Base-by-base conservation (phyloP, 2,329 filamentous ascomycete genomes). In the Leptographium procerum region DNA sequence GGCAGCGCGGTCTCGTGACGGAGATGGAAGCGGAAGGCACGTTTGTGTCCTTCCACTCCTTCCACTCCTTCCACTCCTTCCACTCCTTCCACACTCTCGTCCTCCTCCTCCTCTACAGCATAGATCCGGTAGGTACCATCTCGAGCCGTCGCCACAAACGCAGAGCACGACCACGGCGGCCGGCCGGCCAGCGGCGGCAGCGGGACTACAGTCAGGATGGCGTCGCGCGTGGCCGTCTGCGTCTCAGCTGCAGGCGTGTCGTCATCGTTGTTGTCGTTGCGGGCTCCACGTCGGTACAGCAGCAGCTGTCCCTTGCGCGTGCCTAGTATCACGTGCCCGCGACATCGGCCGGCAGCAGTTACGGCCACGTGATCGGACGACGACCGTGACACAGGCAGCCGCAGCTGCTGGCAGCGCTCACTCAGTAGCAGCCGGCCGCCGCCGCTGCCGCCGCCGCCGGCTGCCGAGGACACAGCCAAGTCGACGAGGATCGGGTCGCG, bases 71-170 rank as follows among this genome's bases (percentile, higher is more conserved):
- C n/a, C n/a, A n/a, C n/a, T n/a, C n/a, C n/a, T n/a, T n/a, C n/a
- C n/a, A n/a, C n/a, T n/a, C n/a, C n/a, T n/a, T n/a, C n/a, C n/a
- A n/a, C n/a, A n/a, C n/a, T n/a, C n/a, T 22, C 24, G 6, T 5
- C n/a, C 24, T 4, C 9, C 14, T 16, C 3, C 5, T n/a, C 8
- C 1, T 64, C 61, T 1, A 64, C 60, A 33, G 75, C 69, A 66
- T 78, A 89, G 54, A 92, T 82, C 45, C 86, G 82, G 64, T 87
- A 91, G 55, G 77, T 83, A 2, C 90, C 89, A 68, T 96, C 88
- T 57, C 91, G 82, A 45, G 87, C 87, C 4, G 87, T 89, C 0
- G 86, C 86, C 16, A 92, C 71, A 48, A 95, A 77, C 58, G 82
- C 77, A n/a, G 58, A 61, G 52, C 61, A 77, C 59, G 81, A 77